Base-by-base conservation (phyloP, 192 early-diverging fungal species). In the Podila epigama region DNA sequence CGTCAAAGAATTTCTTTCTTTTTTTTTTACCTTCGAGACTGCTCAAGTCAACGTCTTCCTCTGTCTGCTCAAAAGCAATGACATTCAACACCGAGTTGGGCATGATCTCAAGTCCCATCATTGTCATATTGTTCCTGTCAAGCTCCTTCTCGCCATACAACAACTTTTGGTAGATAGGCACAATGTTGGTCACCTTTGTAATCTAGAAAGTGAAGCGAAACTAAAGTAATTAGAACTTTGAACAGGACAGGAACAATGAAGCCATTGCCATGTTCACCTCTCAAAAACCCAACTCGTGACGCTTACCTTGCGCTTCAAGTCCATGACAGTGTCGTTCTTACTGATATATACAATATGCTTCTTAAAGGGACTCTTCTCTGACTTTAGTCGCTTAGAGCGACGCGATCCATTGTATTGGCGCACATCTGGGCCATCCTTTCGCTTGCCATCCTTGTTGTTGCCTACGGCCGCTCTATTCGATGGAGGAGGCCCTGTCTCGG, bases 141-240 rank as follows among this genome's bases (percentile, higher is more conserved):
- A 80, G 54, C 32, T 80, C 79, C 2, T 13, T 27, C 15, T 57
- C 25, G 8, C 52, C 59, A 32, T 61, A 32, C 8, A 80, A 9
- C 27, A 80, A 70, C 33, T 59, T 68, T 40, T 80, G 79, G 41
- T 68, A 80, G 9, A 80, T 36, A 16, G 79, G 67, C 2, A 70
- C 51, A 60, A 72, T 80, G 3, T 55, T 27, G 13, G 60, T 68
- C 60, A 63, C 63, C 42, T 68, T 34, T 66, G 68, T 77, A 25
- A 77, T 77, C 73, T 77, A 27, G 40, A 32, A 27, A 35, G n/a
- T n/a, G 3, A 48, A 48, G 25, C 18, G 4, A 7, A 8, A 5
- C 11, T 48, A 22, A 22, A 48, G 44, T 5, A 5, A 48, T 18
- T 18, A 22, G 16, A 0, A 36, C 35, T 3, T 15, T 32, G 12